Conservation (phyloP, 768 basidiomycete species). For the Trametes villosa region DNA sequence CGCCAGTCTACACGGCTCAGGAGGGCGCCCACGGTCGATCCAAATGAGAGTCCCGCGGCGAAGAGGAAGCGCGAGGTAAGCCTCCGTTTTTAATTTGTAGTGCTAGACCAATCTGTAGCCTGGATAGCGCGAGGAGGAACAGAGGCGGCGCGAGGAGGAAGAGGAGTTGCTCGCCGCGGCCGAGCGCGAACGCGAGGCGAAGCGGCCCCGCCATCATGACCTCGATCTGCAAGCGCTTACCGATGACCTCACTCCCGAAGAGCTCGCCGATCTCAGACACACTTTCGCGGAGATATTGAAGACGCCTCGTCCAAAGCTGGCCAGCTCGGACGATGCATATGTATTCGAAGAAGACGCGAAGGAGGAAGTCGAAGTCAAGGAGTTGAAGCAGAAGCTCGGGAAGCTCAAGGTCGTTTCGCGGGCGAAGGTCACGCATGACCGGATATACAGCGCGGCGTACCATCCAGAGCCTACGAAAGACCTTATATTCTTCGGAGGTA, state of each 20-base stretch:
- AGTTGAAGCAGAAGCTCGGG: slow-evolving; percentile 57
- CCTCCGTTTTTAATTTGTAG: neutral
- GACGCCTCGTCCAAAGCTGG: slow-evolving; percentile 41
- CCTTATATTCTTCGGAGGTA: slow-evolving; percentile 86
- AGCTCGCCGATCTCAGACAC: slow-evolving; percentile 49
- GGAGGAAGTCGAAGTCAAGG: slow-evolving; percentile 52
- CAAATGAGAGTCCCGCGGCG: slow-evolving; percentile 66
- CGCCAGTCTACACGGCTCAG: slow-evolving; percentile 70
- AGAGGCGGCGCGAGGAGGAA: slow-evolving; percentile 55
- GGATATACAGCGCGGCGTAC: slow-evolving; percentile 79
- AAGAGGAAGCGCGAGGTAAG: slow-evolving; percentile 69
- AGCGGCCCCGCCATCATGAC: slow-evolving; percentile 68
- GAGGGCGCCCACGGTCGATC: slow-evolving; percentile 51
- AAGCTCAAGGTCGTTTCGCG: slow-evolving; percentile 69
- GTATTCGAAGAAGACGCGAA: slow-evolving; percentile 49
- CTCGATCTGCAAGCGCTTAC: slow-evolving; percentile 62
- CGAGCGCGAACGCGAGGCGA: slow-evolving; percentile 64
- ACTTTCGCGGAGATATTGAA: slow-evolving; percentile 48
- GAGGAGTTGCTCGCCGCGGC: slow-evolving; percentile 64
- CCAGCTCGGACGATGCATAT: slow-evolving; percentile 55
- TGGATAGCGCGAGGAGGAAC: slow-evolving; percentile 53
- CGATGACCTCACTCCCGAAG: slow-evolving; percentile 51
- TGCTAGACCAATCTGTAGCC: neutral
- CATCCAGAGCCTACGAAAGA: slow-evolving; percentile 83
- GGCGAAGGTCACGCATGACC: slow-evolving; percentile 78